Evolutionary conservation across 2,329 filamentous ascomycete genomes (phyloP).

Genomic region (Grosmannia penicillata): DNA sequence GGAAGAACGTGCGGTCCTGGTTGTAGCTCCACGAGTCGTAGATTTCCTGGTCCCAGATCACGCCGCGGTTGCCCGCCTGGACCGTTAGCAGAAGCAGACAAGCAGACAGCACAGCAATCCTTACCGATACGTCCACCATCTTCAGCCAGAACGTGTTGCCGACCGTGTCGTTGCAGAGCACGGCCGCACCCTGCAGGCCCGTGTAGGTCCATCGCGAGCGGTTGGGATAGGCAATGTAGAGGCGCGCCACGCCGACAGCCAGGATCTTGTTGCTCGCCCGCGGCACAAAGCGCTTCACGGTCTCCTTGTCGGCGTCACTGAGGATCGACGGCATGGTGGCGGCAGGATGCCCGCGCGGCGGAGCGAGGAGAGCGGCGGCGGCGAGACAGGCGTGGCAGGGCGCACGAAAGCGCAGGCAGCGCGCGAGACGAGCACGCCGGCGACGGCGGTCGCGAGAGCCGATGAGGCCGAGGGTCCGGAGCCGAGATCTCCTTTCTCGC

Average conservation of each 20-base stretch:
- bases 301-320: conserved; percentile 88
- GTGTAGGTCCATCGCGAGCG: conserved; percentile 83
- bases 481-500: no score
- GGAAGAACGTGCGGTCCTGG: conserved; percentile 94
- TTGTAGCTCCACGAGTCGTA: conserved; percentile 93
- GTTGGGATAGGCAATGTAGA: conserved; percentile 87
- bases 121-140: conserved; percentile 87
- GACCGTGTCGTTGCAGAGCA: conserved; percentile 85
- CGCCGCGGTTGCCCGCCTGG: conserved; percentile 63
- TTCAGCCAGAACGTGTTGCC: conserved; percentile 97
- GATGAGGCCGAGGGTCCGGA: no score
- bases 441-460: no score
- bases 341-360: background rate
- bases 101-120: conserved; percentile 14
- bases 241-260: conserved; percentile 79
- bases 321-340: conserved; percentile 50
- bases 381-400: no score
- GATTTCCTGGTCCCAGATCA: conserved; percentile 96
- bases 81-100: conserved; percentile 7
- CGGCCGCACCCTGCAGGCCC: conserved; percentile 78
- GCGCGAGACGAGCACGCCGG: no score
- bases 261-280: conserved; percentile 96
- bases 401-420: no score
- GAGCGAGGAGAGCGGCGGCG: no score
- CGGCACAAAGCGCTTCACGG: conserved; percentile 84